Evolutionary conservation across 352 stramenopile species (phyloP).

Genomic region (Phytophthora lateralis): DNA sequence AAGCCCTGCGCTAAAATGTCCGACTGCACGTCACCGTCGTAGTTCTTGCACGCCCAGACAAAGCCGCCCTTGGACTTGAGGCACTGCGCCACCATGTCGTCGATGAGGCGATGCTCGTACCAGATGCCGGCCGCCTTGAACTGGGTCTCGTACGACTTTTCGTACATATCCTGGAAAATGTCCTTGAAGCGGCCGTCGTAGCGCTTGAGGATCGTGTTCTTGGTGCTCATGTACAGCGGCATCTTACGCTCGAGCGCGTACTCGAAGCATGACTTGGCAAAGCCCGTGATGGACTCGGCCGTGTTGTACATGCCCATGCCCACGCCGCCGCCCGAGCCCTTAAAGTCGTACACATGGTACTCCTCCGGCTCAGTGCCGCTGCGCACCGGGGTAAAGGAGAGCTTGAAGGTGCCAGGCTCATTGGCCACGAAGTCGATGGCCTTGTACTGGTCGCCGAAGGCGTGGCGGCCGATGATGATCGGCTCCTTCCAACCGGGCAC

Average conservation of each 20-base stretch:
- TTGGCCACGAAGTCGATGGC: slow-evolving; percentile 81
- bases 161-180: slow-evolving; percentile 90
- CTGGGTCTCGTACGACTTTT: slow-evolving; percentile 72
- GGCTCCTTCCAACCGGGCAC: slow-evolving; percentile 88
- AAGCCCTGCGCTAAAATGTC: slow-evolving; percentile 90
- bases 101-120: slow-evolving; percentile 89
- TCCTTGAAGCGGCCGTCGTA: slow-evolving; percentile 91
- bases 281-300: slow-evolving; percentile 76
- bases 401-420: slow-evolving; percentile 75
- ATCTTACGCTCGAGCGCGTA: slow-evolving; percentile 69
- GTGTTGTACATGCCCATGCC: slow-evolving; percentile 92
- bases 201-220: slow-evolving; percentile 92
- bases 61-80: slow-evolving; percentile 91
- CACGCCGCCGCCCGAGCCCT: slow-evolving; percentile 63
- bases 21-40: slow-evolving; percentile 92
- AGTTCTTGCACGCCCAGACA: slow-evolving; percentile 93
- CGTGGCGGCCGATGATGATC: slow-evolving; percentile 88
- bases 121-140: slow-evolving; percentile 77
- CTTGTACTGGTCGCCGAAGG: slow-evolving; percentile 91
- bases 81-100: slow-evolving; percentile 91
- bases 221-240: slow-evolving; percentile 88
- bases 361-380: slow-evolving; percentile 54
- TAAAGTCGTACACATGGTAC: slow-evolving; percentile 89
- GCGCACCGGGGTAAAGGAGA: slow-evolving; percentile 70
- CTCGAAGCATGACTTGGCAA: slow-evolving; percentile 69